Percentiles rank a stretch among this genome's conserved stretches.
Evolutionary conservation across 345 rosid species (phyloP).

Genomic region (Aurinia saxatilis): DNA sequence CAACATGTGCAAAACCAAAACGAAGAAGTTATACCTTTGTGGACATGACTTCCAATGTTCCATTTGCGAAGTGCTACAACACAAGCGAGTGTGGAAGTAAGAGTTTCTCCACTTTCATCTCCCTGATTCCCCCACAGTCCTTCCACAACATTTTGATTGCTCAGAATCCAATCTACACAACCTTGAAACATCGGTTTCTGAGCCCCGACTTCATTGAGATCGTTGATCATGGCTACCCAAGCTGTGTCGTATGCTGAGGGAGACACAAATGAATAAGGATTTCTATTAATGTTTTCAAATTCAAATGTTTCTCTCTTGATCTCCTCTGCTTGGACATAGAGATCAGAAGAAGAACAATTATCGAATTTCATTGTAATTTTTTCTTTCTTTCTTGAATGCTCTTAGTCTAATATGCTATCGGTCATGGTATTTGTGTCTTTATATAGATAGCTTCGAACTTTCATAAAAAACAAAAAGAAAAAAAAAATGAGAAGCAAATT

Average conservation of each 20-base stretch:
- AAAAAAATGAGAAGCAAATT: no score
- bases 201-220: constrained; percentile 5
- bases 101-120: constrained; percentile 4
- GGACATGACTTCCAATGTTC: constrained; percentile 27
- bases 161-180: constrained; percentile 53
- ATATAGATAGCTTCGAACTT: no score
- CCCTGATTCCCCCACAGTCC: constrained; percentile 48
- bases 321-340: constrained; percentile 21
- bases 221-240: constrained; percentile 53
- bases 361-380: constrained; percentile 3
- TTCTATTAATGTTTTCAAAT: background rate
- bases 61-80: constrained; percentile 44
- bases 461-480: no score
- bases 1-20: no score
- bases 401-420: no score
- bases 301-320: constrained; percentile 32
- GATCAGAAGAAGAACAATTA: background rate
- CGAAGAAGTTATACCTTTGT: no score
- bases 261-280: constrained; percentile 27
- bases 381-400: background rate
- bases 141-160: constrained; percentile 35
- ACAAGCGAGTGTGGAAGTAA: constrained; percentile 49
- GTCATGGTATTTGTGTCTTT: no score
- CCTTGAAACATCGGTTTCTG: constrained; percentile 42
- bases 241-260: constrained; percentile 47